Evolutionary conservation across 192 early-diverging fungal genomes (phyloP), one percentile per base, ranked within the genome.

Genomic region (Dissophora globulifera): DNA sequence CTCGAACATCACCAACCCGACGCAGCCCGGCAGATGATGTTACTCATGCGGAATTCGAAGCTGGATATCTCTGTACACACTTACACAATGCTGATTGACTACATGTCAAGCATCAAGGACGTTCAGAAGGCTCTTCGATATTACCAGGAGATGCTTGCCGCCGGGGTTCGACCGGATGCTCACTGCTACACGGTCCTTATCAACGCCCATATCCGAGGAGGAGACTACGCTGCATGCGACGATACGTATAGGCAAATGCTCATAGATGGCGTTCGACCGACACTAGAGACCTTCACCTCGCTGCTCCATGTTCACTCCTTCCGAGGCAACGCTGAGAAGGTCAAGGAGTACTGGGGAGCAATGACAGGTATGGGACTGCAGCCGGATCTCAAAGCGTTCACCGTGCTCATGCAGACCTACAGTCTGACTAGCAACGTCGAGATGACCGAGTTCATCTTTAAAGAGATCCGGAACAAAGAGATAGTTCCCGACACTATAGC

Each of bases 391-490:
- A 67, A 48, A 27, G 50, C 72, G 4, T 76, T 56, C 46, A 76
- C 72, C 5, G 26, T 67, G 3, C 40, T 76, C 16, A 62, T 76
- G 58, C 63, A 56, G 32, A 56, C 63, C 7, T 76, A 76, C 17
- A 51, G 63, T 22, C 58, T 67, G 20, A 43, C 40, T 33, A 23
- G 50, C 17, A 76, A 76, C n/a, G 57, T 62, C 6, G 72, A 76
- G 40, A 76, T 76, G 72, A 64, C 57, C 9, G 72, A 76, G 58
- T 67, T 62, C 38, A 76, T 76, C n/a, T 76, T 41, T 46, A 61
- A 62, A 40, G 63, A 67, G 41, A 57, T 76, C 5, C 72, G 47
- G 13, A 67, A 50, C 23, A 26, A 32, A 0, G 9, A 62, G 33
- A 27, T 47, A 25, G 11, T 62, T 15, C n/a, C n/a, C n/a, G 72